Conservation (phyloP, 2,329 filamentous ascomycete species). For the Colletotrichum sp. region DNA sequence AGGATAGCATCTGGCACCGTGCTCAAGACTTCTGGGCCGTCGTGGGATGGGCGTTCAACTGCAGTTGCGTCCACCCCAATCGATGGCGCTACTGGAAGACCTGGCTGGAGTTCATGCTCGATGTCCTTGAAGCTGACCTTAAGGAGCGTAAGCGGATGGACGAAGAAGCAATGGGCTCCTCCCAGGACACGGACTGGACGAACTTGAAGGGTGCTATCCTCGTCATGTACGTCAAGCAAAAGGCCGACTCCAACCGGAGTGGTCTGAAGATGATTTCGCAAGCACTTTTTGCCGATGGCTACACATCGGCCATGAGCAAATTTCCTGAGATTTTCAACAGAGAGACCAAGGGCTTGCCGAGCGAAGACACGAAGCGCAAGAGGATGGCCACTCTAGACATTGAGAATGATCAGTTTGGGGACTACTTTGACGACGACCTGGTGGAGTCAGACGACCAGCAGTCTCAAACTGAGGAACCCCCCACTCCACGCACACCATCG, state of each 20-base stretch:
- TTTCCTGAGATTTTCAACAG: conserved; percentile 73
- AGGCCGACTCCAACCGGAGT: conserved; percentile 46
- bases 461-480: conserved; percentile 45
- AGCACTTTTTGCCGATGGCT: conserved; percentile 72
- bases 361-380: conserved; percentile 54
- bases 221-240: conserved; percentile 59
- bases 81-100: conserved; percentile 84
- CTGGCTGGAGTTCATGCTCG: conserved; percentile 82
- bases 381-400: conserved; percentile 55
- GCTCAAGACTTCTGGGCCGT: conserved; percentile 89
- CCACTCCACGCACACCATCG: conserved; percentile 6
- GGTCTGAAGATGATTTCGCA: conserved; percentile 62
- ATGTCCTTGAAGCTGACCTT: conserved; percentile 77
- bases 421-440: conserved; percentile 58
- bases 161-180: conserved; percentile 28
- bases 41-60: conserved; percentile 90
- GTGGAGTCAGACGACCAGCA: conserved; percentile 41
- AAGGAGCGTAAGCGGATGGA: conserved; percentile 60
- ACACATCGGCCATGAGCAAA: conserved; percentile 52
- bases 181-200: conserved; percentile 20
- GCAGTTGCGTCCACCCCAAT: conserved; percentile 72
- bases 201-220: conserved; percentile 59
- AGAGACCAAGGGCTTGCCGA: conserved; percentile 58
- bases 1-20: conserved; percentile 73
- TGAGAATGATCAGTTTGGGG: conserved; percentile 64